phyloP scores from a whole-genome alignment of 768 basidiomycete genomes.

The Roridomyces roridus region DNA sequence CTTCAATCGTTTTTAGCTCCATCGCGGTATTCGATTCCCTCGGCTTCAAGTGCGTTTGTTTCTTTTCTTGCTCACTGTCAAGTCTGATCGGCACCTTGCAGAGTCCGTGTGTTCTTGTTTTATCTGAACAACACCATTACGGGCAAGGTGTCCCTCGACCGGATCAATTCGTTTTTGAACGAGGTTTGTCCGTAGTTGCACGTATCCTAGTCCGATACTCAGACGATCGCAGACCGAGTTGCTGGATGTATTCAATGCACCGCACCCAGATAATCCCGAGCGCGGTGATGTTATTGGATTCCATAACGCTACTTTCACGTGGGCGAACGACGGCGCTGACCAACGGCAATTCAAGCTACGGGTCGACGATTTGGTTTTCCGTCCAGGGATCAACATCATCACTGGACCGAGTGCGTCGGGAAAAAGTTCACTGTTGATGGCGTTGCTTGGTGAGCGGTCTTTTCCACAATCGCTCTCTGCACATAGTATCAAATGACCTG shows the following conservation, averaged over 20 bases:
- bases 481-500: neutral
- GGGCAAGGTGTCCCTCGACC: slow-evolving; percentile 42
- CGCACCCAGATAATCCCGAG: neutral
- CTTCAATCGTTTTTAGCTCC: slow-evolving; percentile 52
- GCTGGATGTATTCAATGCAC: slow-evolving; percentile 8
- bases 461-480: neutral
- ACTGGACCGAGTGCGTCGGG: slow-evolving; percentile 38
- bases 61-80: slow-evolving; percentile 43
- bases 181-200: no score
- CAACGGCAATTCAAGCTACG: slow-evolving; percentile 56
- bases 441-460: slow-evolving; percentile 52
- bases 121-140: slow-evolving; percentile 7
- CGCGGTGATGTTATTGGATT: no score
- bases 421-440: slow-evolving; percentile 71
- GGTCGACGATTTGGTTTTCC: slow-evolving; percentile 58
- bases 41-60: no score
- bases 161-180: slow-evolving; percentile 50
- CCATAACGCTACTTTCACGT: slow-evolving; percentile 59
- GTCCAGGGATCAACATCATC: slow-evolving; percentile 59
- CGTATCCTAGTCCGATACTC: neutral
- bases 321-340: slow-evolving; percentile 55
- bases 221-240: slow-evolving; percentile 19
- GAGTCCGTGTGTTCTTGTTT: neutral
- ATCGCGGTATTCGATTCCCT: slow-evolving; percentile 69
- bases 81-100: slow-evolving; percentile 38